Percentiles rank a stretch among this genome's conserved stretches.
Conservation (phyloP, 208 protist genomes). For the Pavlovales sp. region DNA sequence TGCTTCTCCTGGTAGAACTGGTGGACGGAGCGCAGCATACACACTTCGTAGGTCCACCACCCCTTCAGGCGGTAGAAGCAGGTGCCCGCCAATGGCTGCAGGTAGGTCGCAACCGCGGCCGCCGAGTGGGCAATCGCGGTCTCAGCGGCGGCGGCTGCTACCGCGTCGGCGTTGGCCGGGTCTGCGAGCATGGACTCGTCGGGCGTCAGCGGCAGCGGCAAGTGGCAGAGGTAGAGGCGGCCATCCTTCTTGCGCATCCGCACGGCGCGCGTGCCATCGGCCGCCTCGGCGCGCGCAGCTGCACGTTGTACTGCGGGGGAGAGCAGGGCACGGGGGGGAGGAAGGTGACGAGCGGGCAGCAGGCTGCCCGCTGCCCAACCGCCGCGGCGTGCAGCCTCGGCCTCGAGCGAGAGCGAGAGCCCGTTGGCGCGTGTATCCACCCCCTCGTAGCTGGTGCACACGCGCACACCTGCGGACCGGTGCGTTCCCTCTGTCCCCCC, state of each 20-base stretch:
- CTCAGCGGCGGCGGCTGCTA: neutral
- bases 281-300: neutral
- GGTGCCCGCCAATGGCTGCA: neutral
- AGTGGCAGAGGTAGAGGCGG: slow-evolving; percentile 13
- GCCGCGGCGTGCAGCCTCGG: too few relatives aligned
- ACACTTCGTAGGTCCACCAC: slow-evolving; percentile 23
- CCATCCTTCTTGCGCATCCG: slow-evolving; percentile 17
- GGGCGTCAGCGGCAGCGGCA: neutral
- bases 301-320: slow-evolving; percentile 18
- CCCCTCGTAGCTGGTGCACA: too few relatives aligned
- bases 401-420: too few relatives aligned
- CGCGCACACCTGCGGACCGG: too few relatives aligned
- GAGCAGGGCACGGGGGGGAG: too few relatives aligned
- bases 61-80: slow-evolving; percentile 32
- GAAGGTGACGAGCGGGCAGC: too few relatives aligned
- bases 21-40: neutral
- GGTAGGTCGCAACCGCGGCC: neutral
- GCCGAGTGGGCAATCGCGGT: neutral
- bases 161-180: neutral
- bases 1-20: slow-evolving; percentile 36
- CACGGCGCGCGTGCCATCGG: neutral
- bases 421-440: too few relatives aligned
- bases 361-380: too few relatives aligned
- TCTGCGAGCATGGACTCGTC: too few relatives aligned
- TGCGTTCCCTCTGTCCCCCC: too few relatives aligned